Evolutionary conservation across 1,284 basidiomycete genomes (phyloP).

Genomic region (Phlebopus sp.): DNA sequence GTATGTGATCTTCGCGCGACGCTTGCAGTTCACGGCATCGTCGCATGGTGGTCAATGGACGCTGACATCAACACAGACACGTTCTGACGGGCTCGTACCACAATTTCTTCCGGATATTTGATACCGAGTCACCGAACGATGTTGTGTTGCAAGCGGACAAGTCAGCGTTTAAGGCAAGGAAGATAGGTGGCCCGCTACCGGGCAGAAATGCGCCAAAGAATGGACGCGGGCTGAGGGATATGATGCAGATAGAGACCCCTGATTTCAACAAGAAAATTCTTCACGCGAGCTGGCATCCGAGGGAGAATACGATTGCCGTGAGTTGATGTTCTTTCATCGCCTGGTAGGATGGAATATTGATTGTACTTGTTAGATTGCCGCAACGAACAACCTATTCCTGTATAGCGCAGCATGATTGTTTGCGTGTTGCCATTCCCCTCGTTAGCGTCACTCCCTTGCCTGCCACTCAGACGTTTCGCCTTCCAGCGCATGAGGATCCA

Average conservation of each 20-base stretch:
- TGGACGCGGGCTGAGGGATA: constrained; percentile 73
- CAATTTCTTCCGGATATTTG: constrained; percentile 99
- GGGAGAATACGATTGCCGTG: constrained; percentile 96
- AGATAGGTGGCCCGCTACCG: constrained; percentile 83
- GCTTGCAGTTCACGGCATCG: constrained; percentile 3
- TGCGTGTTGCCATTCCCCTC: constrained; percentile 2
- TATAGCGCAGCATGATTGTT: constrained; percentile 74
- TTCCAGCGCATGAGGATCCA: constrained; percentile 13
- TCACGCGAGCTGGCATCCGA: constrained; percentile 96
- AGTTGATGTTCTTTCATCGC: constrained; percentile 32
- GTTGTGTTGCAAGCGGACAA: constrained; percentile 98
- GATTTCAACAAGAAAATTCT: constrained; percentile 99
- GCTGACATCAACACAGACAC: constrained; percentile 50
- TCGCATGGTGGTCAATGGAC: constrained; percentile 9
- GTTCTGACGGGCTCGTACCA: constrained; percentile 98
- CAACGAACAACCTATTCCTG: constrained; percentile 91
- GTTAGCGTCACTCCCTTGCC: background rate
- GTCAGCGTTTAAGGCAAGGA: constrained; percentile 99
- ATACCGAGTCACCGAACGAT: constrained; percentile 87
- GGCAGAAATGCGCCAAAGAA: constrained; percentile 71
- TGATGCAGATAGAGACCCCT: constrained; percentile 86
- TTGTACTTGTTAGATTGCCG: constrained; percentile 66
- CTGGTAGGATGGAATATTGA: constrained; percentile 10
- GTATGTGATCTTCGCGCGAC: constrained; percentile 49
- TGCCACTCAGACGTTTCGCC: background rate